Conservation (phyloP, 1,284 basidiomycete species). For the Puccinia novopanici region DNA sequence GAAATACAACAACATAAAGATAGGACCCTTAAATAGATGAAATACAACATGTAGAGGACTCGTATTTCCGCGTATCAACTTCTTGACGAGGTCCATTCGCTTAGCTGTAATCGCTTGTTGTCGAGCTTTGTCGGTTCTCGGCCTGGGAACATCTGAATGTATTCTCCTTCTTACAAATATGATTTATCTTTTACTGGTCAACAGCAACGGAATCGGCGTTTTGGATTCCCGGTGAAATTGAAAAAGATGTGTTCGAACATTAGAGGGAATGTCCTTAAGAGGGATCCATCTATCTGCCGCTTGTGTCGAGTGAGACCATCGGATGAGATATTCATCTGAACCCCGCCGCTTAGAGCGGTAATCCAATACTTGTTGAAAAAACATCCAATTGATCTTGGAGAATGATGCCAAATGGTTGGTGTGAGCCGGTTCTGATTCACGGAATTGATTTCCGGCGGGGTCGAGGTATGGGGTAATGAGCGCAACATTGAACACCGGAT, state of each 20-base stretch:
- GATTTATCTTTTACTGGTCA: slow-evolving; percentile 1
- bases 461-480: slow-evolving; percentile 1
- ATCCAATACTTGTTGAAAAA: neutral
- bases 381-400: neutral
- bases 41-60: no score
- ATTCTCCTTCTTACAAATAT: no score
- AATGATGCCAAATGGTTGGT: no score
- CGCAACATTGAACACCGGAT: slow-evolving; percentile 2
- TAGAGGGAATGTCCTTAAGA: slow-evolving; percentile 3
- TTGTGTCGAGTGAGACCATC: neutral
- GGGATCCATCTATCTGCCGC: slow-evolving; percentile 1
- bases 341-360: neutral
- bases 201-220: neutral
- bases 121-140: no score
- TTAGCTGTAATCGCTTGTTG: no score
- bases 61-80: no score
- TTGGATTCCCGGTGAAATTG: neutral
- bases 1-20: no score
- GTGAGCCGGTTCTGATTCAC: neutral
- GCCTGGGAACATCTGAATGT: no score
- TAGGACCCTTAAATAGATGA: no score
- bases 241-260: neutral
- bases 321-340: slow-evolving; percentile 11
- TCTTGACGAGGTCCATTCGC: no score
- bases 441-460: neutral